Conservation (phyloP, 371 early-diverging fungal species). For the Mortierella sp. region DNA sequence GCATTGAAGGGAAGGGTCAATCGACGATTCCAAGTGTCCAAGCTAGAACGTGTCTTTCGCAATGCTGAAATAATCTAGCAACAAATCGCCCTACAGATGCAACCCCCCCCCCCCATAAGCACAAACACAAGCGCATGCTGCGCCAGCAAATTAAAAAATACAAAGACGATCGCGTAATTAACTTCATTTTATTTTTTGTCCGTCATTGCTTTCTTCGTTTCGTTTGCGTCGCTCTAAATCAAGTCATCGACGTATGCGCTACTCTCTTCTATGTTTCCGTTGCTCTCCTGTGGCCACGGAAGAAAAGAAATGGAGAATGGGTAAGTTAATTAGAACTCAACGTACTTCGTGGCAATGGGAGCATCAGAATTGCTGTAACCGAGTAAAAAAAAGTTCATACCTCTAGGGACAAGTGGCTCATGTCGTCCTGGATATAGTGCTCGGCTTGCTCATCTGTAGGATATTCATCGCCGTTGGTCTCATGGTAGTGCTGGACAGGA, state of each 20-base stretch:
- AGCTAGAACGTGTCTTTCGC: too few species aligned
- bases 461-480: constrained; percentile 28
- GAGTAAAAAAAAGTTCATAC: constrained; percentile 40
- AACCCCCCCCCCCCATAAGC: too few species aligned
- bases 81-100: too few species aligned
- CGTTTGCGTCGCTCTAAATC: not conserved
- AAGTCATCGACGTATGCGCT: not conserved
- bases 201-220: not conserved
- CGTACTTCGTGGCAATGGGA: not conserved
- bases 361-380: not conserved
- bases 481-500: constrained; percentile 9
- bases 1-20: too few species aligned
- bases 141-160: too few species aligned
- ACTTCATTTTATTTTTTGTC: not conserved
- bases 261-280: not conserved
- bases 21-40: too few species aligned
- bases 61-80: too few species aligned
- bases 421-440: constrained; percentile 60
- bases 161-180: too few species aligned
- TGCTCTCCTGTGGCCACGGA: not conserved
- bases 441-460: constrained; percentile 1
- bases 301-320: not conserved
- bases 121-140: too few species aligned
- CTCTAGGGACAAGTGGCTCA: constrained; percentile 73
- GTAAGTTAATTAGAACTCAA: not conserved